Evolutionary conservation across 1,284 basidiomycete genomes (phyloP).

Genomic region (Ustilago vetiveriae): DNA sequence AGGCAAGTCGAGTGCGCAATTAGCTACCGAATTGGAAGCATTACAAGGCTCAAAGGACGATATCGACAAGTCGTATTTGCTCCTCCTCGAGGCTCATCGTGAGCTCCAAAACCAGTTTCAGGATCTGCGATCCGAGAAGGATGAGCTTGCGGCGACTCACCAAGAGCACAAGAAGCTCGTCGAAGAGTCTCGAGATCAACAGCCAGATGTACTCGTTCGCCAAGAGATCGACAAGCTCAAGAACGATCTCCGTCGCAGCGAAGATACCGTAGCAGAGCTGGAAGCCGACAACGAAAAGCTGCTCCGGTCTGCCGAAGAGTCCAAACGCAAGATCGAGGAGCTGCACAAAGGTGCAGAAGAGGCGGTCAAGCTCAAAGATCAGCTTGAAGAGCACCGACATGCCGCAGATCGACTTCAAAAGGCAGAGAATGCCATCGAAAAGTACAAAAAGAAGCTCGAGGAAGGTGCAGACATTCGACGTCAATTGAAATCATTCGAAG

Average conservation of each 20-base stretch:
- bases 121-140: constrained; percentile 48
- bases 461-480: constrained; percentile 88
- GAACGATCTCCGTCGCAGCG: constrained; percentile 50
- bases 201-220: constrained; percentile 51
- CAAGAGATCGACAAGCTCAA: constrained; percentile 58
- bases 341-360: constrained; percentile 81
- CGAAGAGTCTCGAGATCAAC: constrained; percentile 44
- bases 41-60: constrained; percentile 67
- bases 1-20: constrained; percentile 47
- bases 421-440: constrained; percentile 96
- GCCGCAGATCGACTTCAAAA: constrained; percentile 89
- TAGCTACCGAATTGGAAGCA: constrained; percentile 78
- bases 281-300: constrained; percentile 55
- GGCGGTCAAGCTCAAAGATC: constrained; percentile 82
- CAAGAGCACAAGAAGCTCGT: constrained; percentile 42
- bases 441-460: constrained; percentile 97
- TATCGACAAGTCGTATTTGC: constrained; percentile 79
- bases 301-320: constrained; percentile 25
- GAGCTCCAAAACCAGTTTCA: constrained; percentile 74
- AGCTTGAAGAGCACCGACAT: constrained; percentile 83
- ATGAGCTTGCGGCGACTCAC: constrained; percentile 34
- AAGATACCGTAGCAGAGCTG: constrained; percentile 56
- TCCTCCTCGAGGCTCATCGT: constrained; percentile 80
- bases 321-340: constrained; percentile 74
- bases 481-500: constrained; percentile 85